Evolutionary conservation across 2,329 filamentous ascomycete species (phyloP), one percentile per base, ranked within the genome.

Genomic region (Penicillium sp.): DNA sequence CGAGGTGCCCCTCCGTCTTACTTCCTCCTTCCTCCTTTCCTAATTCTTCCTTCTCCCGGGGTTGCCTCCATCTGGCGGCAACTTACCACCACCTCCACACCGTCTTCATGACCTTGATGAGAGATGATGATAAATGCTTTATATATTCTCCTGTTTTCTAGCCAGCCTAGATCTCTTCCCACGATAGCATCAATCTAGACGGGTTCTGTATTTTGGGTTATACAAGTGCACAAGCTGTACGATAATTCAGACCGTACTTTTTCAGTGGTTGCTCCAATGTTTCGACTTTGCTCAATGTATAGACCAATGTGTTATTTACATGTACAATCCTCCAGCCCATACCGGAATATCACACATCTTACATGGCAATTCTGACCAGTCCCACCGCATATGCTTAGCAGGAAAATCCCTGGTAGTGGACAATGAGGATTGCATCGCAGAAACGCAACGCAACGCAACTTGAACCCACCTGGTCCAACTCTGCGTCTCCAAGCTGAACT

Each of bases 31-130:
- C 44, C 47, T 18, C 30, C 37, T 42, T 24, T 45, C 20, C 40
- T 48, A 49, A 41, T 42, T 20, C 39, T 42, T 27, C 39, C 23
- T 42, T 42, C 42, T 52, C 61, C 57, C 40, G 41, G 57, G 59
- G 51, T 54, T 55, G 61, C 55, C 48, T 56, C 61, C 52, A 54
- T 59, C 58, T 60, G 49, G 63, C 61, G 59, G 62, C 68, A 65
- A 63, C 61, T 65, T 67, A 68, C 66, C 68, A 70, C 66, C 68
- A 69, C 66, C 67, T 69, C 67, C 58, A 72, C 67, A 72, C 68
- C 65, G 69, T 71, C 69, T 71, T 72, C 54, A 74, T 62, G 70
- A 72, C 70, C 67, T 62, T 74, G 70, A 74, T 72, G 71, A 74
- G 70, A 71, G 71, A 74, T 74, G 70, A 74, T 72, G 70, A 72